phyloP scores from a whole-genome alignment of 495 filamentous ascomycete species.

The Talaromyces trachyspermus region DNA sequence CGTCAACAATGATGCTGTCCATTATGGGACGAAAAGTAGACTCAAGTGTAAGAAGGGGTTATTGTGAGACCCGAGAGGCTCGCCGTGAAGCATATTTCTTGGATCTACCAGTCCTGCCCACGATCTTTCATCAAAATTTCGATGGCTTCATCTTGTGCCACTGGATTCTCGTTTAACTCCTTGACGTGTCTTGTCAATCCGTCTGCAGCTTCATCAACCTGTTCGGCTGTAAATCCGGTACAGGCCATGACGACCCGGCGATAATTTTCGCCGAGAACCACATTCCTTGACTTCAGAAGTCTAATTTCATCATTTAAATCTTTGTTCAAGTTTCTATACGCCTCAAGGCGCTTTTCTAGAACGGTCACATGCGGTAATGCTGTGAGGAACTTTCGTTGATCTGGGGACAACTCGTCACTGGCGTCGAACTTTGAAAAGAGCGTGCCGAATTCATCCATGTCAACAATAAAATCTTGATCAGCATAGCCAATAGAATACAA shows the following conservation, averaged over 20 bases:
- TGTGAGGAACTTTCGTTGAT: conserved; percentile 28
- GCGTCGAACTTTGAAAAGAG: conserved; percentile 34
- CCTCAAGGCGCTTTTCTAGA: conserved; percentile 22
- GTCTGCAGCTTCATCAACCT: conserved; percentile 41
- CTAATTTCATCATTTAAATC: conserved; percentile 32
- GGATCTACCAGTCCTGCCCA: conserved; percentile 40
- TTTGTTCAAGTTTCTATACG: conserved; percentile 30
- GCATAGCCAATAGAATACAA: conserved; percentile 42
- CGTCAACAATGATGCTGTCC: background rate
- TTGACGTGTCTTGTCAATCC: conserved; percentile 40
- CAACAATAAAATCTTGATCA: conserved; percentile 44
- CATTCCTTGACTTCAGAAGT: conserved; percentile 35
- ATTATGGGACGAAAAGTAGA: background rate
- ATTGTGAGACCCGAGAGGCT: no score
- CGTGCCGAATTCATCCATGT: conserved; percentile 28
- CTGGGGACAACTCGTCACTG: conserved; percentile 28
- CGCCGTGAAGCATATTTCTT: background rate
- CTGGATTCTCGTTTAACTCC: conserved; percentile 42
- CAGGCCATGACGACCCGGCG: conserved; percentile 45
- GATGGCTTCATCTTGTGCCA: conserved; percentile 40
- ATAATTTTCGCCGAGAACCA: conserved; percentile 38
- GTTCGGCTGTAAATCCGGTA: conserved; percentile 37
- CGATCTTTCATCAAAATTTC: conserved; percentile 44
- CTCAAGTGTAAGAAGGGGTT: no score
- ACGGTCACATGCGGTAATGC: conserved; percentile 21